A percentile compares a stretch with the other conserved stretches of the same genome.
Evolutionary conservation across 176 grass and related monocot genomes (phyloP).

Genomic region (Oropetium thomaeum): DNA sequence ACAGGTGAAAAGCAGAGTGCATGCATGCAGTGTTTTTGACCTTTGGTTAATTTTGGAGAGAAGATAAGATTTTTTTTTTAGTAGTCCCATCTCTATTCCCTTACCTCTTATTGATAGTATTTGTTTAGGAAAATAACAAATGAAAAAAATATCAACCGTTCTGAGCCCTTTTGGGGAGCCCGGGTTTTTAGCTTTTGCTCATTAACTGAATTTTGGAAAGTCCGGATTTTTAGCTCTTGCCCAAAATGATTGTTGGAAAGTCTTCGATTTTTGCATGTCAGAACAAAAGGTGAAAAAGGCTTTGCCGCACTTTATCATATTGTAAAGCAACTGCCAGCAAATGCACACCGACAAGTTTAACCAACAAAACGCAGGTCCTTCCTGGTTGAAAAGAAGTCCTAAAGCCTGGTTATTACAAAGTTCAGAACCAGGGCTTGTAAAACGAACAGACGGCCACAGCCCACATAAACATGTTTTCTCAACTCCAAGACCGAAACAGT

Average conservation of each 20-base stretch:
- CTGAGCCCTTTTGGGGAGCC: too few species aligned
- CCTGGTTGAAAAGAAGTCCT: too few species aligned
- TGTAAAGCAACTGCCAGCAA: neutral
- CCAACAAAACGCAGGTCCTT: neutral
- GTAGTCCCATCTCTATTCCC: too few species aligned
- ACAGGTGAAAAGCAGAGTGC: neutral
- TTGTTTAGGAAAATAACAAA: too few species aligned
- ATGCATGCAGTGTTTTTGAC: constrained; percentile 11
- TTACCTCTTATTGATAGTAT: too few species aligned
- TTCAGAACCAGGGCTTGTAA: neutral
- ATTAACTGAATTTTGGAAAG: too few species aligned
- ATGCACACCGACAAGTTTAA: neutral
- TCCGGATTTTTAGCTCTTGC: too few species aligned
- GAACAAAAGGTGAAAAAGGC: constrained; percentile 4
- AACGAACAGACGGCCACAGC: neutral
- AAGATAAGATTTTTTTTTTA: constrained; percentile 28
- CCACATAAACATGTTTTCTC: constrained; percentile 13
- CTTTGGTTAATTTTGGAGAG: constrained; percentile 29
- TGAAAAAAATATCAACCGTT: too few species aligned
- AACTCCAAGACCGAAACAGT: neutral
- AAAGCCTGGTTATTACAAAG: neutral
- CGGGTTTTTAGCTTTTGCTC: too few species aligned
- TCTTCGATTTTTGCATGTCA: too few species aligned
- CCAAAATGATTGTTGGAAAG: too few species aligned
- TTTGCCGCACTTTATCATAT: constrained; percentile 2